phyloP scores from a whole-genome alignment of 257 asterid genomes.

The Asclepias syriaca region DNA sequence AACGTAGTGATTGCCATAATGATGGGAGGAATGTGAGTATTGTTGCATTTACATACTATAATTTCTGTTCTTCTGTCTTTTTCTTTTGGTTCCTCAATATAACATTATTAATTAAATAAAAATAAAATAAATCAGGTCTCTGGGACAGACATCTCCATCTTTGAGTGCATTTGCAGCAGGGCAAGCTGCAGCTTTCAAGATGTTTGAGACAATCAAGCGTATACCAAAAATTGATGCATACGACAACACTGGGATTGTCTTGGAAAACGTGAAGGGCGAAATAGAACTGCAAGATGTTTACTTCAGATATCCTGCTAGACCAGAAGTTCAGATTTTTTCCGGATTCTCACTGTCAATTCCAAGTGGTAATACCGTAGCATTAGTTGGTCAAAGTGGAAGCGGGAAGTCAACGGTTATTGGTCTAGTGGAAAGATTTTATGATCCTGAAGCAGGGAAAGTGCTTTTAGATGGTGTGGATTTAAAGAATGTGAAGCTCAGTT shows the following conservation, averaged over 20 bases:
- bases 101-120: too few species aligned
- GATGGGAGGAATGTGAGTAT: conserved; percentile 61
- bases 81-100: too few species aligned
- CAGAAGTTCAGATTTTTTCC: conserved; percentile 61
- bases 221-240: conserved; percentile 46
- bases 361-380: conserved; percentile 52
- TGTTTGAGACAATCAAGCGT: conserved; percentile 53
- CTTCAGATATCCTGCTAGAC: conserved; percentile 71
- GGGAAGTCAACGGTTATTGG: conserved; percentile 72
- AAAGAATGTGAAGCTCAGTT: conserved; percentile 39
- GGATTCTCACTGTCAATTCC: conserved; percentile 47
- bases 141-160: conserved; percentile 59
- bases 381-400: conserved; percentile 87
- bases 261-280: conserved; percentile 56
- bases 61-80: too few species aligned
- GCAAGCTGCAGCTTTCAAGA: conserved; percentile 55
- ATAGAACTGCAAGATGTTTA: conserved; percentile 54
- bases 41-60: background rate
- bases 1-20: conserved; percentile 53
- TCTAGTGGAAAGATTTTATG: conserved; percentile 68
- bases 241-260: conserved; percentile 35
- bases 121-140: conserved; percentile 32
- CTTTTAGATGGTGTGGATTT: conserved; percentile 50
- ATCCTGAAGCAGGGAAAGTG: conserved; percentile 58
- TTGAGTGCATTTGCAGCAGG: conserved; percentile 61